Evolutionary conservation across 2,329 filamentous ascomycete genomes (phyloP).

Genomic region (Grosmannia serpens): DNA sequence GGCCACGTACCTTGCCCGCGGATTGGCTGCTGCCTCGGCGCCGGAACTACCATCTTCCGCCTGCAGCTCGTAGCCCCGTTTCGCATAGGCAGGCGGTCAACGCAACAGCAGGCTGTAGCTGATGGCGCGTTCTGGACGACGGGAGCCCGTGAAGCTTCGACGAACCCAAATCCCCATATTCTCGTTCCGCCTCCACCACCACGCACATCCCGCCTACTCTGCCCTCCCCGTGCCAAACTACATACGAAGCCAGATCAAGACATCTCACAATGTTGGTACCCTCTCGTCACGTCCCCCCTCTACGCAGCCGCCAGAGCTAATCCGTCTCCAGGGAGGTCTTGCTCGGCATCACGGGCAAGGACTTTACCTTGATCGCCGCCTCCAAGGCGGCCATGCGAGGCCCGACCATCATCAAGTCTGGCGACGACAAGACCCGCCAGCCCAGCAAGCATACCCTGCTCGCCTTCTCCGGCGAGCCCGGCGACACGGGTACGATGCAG

Average conservation of each 20-base stretch:
- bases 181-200: background rate
- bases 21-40: slow-evolving; percentile 5
- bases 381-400: slow-evolving; percentile 98
- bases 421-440: slow-evolving; percentile 89
- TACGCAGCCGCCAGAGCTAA: background rate
- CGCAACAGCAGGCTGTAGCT: slow-evolving; percentile 28
- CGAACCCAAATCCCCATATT: background rate
- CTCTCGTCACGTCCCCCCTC: background rate
- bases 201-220: background rate
- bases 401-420: slow-evolving; percentile 85
- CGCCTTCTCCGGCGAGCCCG: slow-evolving; percentile 91
- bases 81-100: slow-evolving; percentile 9
- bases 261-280: background rate
- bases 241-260: background rate
- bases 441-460: slow-evolving; percentile 92
- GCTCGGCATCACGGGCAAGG: slow-evolving; percentile 95
- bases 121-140: slow-evolving; percentile 16
- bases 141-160: background rate
- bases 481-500: slow-evolving; percentile 62
- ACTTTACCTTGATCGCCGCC: slow-evolving; percentile 95
- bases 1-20: background rate
- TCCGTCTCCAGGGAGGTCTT: slow-evolving; percentile 70
- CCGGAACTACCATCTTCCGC: slow-evolving; percentile 12
- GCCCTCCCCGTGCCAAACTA: background rate
- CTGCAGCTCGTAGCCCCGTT: background rate